These are phyloP conservation scores for Blastosporella zonata DNA, from an alignment of 1,284 basidiomycete genomes.

Conservation along the genomic window DNA sequence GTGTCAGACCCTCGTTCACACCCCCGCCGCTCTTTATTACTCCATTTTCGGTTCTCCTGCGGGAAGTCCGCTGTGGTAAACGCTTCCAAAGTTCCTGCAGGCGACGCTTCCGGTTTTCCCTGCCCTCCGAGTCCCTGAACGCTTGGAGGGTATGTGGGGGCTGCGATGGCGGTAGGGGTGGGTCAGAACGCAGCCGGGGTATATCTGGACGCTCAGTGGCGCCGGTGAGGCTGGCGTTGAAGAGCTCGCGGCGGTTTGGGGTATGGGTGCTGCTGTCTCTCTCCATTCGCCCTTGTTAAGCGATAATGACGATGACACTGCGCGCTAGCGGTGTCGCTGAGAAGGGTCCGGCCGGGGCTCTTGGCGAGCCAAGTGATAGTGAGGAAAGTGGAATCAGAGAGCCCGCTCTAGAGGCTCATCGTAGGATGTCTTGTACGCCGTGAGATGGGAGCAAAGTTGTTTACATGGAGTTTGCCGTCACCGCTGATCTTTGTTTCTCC, in stretches of 20 bases:
- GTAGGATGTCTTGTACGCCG: constrained; percentile 11
- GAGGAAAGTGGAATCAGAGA: constrained; percentile 21
- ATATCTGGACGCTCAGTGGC: constrained; percentile 53
- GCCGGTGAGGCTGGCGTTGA: constrained; percentile 48
- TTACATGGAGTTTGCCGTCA: constrained; percentile 14
- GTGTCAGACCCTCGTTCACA: constrained; percentile 43
- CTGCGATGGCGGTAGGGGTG: constrained; percentile 33
- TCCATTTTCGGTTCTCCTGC: constrained; percentile 16
- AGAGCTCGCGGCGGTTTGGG: constrained; percentile 44
- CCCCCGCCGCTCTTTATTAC: constrained; percentile 10
- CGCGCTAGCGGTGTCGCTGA: constrained; percentile 10
- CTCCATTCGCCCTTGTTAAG: constrained; percentile 19
- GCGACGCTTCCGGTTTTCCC: constrained; percentile 53
- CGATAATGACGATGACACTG: constrained; percentile 9
- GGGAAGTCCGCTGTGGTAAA: constrained; percentile 34
- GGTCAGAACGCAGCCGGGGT: constrained; percentile 57
- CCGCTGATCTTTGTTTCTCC: background rate
- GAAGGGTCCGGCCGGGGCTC: constrained; percentile 14
- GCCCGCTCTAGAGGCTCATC: constrained; percentile 35
- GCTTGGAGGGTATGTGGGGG: constrained; percentile 52
- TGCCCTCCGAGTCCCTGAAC: constrained; percentile 63
- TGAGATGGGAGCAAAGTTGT: constrained; percentile 16
- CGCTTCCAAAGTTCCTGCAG: constrained; percentile 61
- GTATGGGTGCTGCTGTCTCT: constrained; percentile 19
- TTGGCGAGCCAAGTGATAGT: constrained; percentile 15